Base-by-base conservation (phyloP, 1,284 basidiomycete genomes). In the Ceraceosorus bombacis region DNA sequence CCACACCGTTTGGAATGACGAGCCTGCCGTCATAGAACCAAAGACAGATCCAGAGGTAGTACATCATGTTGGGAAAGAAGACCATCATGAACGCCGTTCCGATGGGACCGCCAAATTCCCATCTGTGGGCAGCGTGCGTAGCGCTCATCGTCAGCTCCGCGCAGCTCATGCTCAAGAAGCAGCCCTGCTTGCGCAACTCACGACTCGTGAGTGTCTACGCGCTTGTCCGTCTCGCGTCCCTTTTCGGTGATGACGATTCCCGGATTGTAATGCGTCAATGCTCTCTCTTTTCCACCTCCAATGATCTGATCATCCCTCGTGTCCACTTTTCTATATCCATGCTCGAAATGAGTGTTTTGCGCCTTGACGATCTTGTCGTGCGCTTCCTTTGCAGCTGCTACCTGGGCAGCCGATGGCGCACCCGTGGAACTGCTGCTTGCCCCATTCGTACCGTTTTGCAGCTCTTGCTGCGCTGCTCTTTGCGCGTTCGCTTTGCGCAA, bases 11-110 rank as follows among this genome's bases (percentile, higher is more conserved):
- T 40, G 92, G 92, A 68, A 84, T 80, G n/a, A 89, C 85, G 49
- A 95, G 81, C 70, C 84, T 82, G 57, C 94, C 94, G 68, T 96
- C 88, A 78, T 97, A 93, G 80, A 92, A 95, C 85, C 89, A 92
- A 48, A 97, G 83, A 61, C 95, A 99, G 69, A 92, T 90, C 90
- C 91, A 97, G 68, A 98, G 85, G 81, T 98, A 98, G 80, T 97
- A 97, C 93, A 92, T 90, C 65, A 90, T 82, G 46, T 86, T 79
- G 0, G 94, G 94, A 79, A 98, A 99, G 56, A 88, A 86, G 39
- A 87, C 82, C 88, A 99, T 98, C 82, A 99, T 97, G 39, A 88
- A 88, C 8, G 86, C 80, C 49, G 93, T 90, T 53, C 95, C 94
- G 80, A 83, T 82, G 50, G 94, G 93, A 6, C 94, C 94, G 68